phyloP scores from a whole-genome alignment of 2,329 filamentous ascomycete genomes.

The Macrophomina tecta region DNA sequence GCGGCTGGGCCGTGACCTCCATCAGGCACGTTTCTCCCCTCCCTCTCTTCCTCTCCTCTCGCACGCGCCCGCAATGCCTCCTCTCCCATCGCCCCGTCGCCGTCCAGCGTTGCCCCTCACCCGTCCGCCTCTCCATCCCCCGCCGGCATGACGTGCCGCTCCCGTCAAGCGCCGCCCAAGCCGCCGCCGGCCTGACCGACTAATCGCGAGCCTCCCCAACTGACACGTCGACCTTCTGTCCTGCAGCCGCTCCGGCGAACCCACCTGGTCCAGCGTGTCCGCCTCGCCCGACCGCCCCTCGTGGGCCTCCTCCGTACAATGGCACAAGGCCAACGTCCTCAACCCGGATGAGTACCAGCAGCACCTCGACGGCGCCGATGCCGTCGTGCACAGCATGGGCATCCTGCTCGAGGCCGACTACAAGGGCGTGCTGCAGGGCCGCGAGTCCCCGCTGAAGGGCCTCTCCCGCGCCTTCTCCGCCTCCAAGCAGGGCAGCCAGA shows the following conservation, averaged over 20 bases:
- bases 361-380: constrained; percentile 77
- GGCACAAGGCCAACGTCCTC: constrained; percentile 89
- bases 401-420: constrained; percentile 98
- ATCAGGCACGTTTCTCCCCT: constrained; percentile 69
- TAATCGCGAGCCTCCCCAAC: constrained; percentile 13
- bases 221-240: constrained; percentile 7
- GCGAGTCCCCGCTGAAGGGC: constrained; percentile 79
- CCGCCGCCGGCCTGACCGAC: constrained; percentile 22
- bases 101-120: constrained; percentile 13
- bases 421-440: constrained; percentile 86
- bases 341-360: constrained; percentile 79
- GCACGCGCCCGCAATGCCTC: background rate
- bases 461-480: constrained; percentile 78
- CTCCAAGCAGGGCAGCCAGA: constrained; percentile 65
- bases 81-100: constrained; percentile 29
- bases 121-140: constrained; percentile 21
- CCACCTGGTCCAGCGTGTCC: constrained; percentile 82
- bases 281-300: constrained; percentile 71
- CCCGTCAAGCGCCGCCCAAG: constrained; percentile 19
- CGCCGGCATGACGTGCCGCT: constrained; percentile 27
- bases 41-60: background rate
- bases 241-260: constrained; percentile 83
- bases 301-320: constrained; percentile 83
- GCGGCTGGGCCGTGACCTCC: constrained; percentile 91
- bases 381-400: constrained; percentile 92